These are phyloP conservation scores for Elongisporangium prolatum DNA, from an alignment of 352 stramenopile species.

Conservation along the genomic window DNA sequence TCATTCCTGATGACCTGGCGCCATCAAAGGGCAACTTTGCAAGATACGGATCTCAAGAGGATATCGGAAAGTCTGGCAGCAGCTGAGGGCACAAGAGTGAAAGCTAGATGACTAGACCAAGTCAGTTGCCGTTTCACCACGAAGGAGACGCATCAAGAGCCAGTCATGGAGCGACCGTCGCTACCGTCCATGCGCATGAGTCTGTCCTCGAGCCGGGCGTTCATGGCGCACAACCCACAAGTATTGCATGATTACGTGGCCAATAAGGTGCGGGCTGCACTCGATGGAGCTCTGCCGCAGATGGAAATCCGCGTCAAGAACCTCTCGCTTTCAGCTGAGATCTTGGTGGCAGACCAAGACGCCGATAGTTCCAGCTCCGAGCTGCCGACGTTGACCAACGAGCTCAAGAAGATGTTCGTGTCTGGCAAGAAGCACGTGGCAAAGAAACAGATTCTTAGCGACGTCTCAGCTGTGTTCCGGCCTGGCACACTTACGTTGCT, in stretches of 20 bases:
- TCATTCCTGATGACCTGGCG: background rate
- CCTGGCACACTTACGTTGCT: constrained; percentile 35
- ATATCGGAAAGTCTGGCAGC: background rate
- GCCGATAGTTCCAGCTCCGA: constrained; percentile 11
- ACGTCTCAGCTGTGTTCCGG: constrained; percentile 23
- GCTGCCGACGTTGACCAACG: constrained; percentile 26
- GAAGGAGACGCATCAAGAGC: background rate
- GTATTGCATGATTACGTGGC: constrained; percentile 18
- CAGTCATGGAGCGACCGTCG: background rate
- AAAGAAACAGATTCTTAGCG: constrained; percentile 30
- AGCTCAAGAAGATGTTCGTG: constrained; percentile 25
- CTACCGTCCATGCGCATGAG: background rate
- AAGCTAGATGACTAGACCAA: background rate
- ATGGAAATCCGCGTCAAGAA: constrained; percentile 30
- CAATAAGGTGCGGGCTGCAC: constrained; percentile 6
- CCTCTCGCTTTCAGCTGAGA: constrained; percentile 21
- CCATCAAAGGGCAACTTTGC: background rate
- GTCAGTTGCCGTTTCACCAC: background rate
- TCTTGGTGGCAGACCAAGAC: constrained; percentile 18
- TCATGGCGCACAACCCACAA: background rate
- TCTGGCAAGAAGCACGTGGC: constrained; percentile 19
- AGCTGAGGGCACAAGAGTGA: background rate
- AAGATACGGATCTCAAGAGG: background rate
- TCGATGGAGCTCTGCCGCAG: constrained; percentile 14
- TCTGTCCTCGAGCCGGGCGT: background rate